Evolutionary conservation across 2,329 filamentous ascomycete species (phyloP).

Genomic region (Aureobasidium pullulans): DNA sequence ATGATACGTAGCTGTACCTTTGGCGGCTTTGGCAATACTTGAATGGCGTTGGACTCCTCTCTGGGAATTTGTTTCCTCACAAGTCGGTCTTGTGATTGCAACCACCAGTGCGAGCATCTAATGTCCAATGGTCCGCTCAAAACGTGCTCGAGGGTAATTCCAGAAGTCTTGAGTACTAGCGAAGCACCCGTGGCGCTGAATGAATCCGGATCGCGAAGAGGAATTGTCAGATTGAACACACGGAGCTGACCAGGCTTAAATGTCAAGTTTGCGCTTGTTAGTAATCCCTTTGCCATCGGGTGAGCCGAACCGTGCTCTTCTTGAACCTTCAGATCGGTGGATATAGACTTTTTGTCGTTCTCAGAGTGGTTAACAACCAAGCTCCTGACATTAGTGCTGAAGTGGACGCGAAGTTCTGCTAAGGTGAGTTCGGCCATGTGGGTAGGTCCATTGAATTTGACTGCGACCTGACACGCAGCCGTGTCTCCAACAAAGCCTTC

Average conservation of each 20-base stretch:
- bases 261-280: slow-evolving; percentile 56
- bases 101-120: slow-evolving; percentile 15
- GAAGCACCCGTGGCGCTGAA: slow-evolving; percentile 58
- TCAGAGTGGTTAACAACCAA: slow-evolving; percentile 6
- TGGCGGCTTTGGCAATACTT: slow-evolving; percentile 79
- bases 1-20: slow-evolving; percentile 72
- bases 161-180: slow-evolving; percentile 55
- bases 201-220: slow-evolving; percentile 75
- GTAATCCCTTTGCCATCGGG: slow-evolving; percentile 31
- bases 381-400: slow-evolving; percentile 7
- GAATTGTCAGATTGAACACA: slow-evolving; percentile 63
- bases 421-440: not conserved
- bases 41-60: slow-evolving; percentile 50
- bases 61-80: slow-evolving; percentile 35
- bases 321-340: slow-evolving; percentile 3
- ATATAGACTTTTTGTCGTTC: not conserved
- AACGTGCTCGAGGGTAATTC: slow-evolving; percentile 61
- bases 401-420: slow-evolving; percentile 6
- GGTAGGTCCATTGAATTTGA: not conserved
- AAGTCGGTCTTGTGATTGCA: slow-evolving; percentile 28
- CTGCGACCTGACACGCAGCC: slow-evolving; percentile 12
- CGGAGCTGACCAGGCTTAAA: slow-evolving; percentile 60
- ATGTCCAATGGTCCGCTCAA: slow-evolving; percentile 31
- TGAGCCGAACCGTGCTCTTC: slow-evolving; percentile 13
- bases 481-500: slow-evolving; percentile 16